These are phyloP conservation scores for Botrytis tulipae DNA, from an alignment of 2,329 filamentous ascomycete species.

Conservation along the genomic window DNA sequence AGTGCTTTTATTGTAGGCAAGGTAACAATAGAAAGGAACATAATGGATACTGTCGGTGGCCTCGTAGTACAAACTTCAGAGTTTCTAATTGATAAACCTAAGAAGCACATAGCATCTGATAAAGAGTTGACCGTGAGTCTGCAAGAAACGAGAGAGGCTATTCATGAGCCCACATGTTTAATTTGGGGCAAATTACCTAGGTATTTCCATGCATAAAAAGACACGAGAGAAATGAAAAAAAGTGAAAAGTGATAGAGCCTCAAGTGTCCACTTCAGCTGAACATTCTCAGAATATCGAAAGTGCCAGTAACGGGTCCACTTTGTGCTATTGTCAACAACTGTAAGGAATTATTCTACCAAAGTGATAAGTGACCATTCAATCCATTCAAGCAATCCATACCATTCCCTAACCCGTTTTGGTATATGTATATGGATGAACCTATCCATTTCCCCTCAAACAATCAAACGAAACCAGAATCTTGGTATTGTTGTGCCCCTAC, in stretches of 20 bases:
- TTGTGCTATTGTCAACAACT: constrained; percentile 4
- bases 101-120: not conserved
- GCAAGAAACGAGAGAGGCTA: not conserved
- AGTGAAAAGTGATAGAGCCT: not conserved
- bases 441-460: constrained; percentile 9
- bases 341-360: constrained; percentile 13
- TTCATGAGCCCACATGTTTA: not conserved
- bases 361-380: constrained; percentile 9
- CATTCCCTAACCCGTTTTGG: constrained; percentile 11
- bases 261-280: not conserved
- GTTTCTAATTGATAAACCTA: not conserved
- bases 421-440: constrained; percentile 14
- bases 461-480: constrained; percentile 15
- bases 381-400: constrained; percentile 7
- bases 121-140: not conserved
- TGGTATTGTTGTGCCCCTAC: constrained; percentile 16
- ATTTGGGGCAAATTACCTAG: not conserved
- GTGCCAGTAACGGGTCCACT: not conserved
- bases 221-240: not conserved
- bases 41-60: not conserved
- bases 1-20: not conserved
- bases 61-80: not conserved
- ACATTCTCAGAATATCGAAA: not conserved
- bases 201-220: not conserved
- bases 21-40: not conserved